Conservation (phyloP, 164 flowering plant species). For the Nymphaea thermarum region DNA sequence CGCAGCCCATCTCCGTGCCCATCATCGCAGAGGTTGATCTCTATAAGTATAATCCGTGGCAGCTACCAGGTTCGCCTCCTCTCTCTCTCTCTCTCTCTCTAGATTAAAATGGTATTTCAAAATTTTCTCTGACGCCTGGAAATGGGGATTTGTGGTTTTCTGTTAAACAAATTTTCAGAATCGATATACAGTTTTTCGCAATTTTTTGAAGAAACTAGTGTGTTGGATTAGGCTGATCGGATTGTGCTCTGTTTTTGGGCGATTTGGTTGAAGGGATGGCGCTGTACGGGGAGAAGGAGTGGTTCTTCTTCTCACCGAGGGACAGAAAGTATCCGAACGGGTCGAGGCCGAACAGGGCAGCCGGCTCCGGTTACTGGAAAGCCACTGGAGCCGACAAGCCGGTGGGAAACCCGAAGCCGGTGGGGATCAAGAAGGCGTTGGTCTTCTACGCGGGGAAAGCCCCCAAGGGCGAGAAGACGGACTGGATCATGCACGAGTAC, state of each 20-base stretch:
- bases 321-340: constrained; percentile 18
- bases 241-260: not conserved
- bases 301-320: constrained; percentile 15
- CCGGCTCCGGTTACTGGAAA: constrained; percentile 22
- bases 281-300: constrained; percentile 12
- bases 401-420: constrained; percentile 8
- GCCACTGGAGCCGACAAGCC: constrained; percentile 21
- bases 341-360: constrained; percentile 16
- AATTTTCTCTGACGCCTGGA: not conserved
- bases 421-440: constrained; percentile 17
- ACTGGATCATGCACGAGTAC: constrained; percentile 22
- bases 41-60: constrained; percentile 12
- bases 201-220: too few species aligned
- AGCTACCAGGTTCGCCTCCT: constrained; percentile 10
- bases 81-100: not conserved
- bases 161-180: too few species aligned
- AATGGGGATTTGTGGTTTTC: too few species aligned
- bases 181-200: too few species aligned
- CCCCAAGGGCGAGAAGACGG: constrained; percentile 12
- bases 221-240: too few species aligned
- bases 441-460: constrained; percentile 18
- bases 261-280: constrained; percentile 10
- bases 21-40: constrained; percentile 14
- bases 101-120: not conserved
- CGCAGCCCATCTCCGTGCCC: constrained; percentile 12